Evolutionary conservation across 192 early-diverging fungal species (phyloP), one percentile per base, ranked within the genome.

Genomic region (Gaertneriomyces sp.): DNA sequence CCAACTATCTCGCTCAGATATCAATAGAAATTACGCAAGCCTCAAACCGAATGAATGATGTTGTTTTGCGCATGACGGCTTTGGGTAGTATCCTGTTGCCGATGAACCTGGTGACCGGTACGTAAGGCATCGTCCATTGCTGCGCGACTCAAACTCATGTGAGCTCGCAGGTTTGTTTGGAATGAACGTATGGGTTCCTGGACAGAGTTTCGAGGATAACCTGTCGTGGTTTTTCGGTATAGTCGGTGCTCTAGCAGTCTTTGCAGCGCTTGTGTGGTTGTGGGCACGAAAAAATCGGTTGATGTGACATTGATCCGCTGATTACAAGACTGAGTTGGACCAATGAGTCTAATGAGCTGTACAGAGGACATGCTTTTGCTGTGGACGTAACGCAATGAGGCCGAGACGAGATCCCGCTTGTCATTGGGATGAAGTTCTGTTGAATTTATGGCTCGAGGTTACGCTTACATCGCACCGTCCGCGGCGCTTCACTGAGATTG

Each of bases 1-100:
- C 83, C 5, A 93, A 93, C 64, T 91, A 91, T 58, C 75, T 93
- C 51, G 91, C 90, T 20, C 88, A 87, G 69, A 82, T 93, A 60
- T 82, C 82, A 7, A 81, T 94, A n/a, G 88, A 88, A 45, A 73
- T 90, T 64, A 81, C 80, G 5, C 71, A 77, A 6, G 25, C 25
- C 25, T 33, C 25, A 2, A 33, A 33, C 25, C 25, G 25, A 33
- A 33, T 33, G 25, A 94, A 91, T 58, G 88, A 90, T 44, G 91
- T 91, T 0, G 89, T 96, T 20, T 87, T 90, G 56, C 85, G 88
- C 58, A 82, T 98, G 70, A 94, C 93, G 2, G 89, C 90, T 6
- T 58, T 96, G 47, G 95, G 91, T 1, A 87, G 85, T 20, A 90
- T 98, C 44, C 73, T 98, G 19, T 82, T 98, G 17, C 95, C 95